Evolutionary conservation across 2,329 filamentous ascomycete species (phyloP).

Genomic region (Chaetomiaceae sp.): DNA sequence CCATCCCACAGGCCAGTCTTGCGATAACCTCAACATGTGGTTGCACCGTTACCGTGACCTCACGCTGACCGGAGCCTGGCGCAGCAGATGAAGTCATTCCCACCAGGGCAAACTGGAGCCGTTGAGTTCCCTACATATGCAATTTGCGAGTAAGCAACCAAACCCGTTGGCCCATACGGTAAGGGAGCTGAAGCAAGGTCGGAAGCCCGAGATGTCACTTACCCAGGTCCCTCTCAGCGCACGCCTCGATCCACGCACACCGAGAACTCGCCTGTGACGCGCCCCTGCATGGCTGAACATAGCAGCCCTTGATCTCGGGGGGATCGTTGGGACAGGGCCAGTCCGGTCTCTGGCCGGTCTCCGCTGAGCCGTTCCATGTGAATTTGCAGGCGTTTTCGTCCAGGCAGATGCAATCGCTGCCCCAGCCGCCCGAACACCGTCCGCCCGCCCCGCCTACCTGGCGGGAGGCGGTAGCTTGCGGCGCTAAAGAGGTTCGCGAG

Average conservation of each 20-base stretch:
- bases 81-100: conserved; percentile 1
- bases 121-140: not conserved
- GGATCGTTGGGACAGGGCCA: not conserved
- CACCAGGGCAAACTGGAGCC: not conserved
- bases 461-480: not conserved
- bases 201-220: not conserved
- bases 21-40: no score
- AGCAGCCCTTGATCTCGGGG: not conserved
- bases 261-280: not conserved
- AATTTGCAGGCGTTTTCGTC: not conserved
- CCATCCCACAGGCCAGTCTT: no score
- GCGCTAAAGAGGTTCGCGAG: not conserved
- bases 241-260: not conserved
- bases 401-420: conserved; percentile 2
- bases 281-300: not conserved
- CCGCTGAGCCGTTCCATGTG: not conserved
- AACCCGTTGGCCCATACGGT: no score
- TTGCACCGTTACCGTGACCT: no score
- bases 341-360: not conserved
- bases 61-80: no score
- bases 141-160: not conserved
- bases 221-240: not conserved
- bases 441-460: not conserved
- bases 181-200: not conserved
- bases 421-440: not conserved